Evolutionary conservation across 495 filamentous ascomycete genomes (phyloP), one percentile per base, ranked within the genome.

Genomic region (Tetracladium marchalianum): DNA sequence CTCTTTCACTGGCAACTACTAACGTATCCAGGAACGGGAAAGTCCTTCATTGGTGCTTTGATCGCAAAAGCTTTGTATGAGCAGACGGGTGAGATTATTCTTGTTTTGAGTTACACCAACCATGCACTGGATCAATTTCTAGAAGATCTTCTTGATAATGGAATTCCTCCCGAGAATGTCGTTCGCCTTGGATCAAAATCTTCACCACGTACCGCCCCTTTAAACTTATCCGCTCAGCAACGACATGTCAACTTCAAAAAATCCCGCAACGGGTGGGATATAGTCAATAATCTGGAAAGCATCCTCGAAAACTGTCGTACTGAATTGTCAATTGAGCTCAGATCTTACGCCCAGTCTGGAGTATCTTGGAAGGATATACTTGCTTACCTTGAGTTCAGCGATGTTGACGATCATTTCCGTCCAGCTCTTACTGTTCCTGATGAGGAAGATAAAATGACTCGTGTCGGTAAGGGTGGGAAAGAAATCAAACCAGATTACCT

Each of bases 61-160:
- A 53, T 86, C 12, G 75, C 77, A 0, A 84, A 84, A 44, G 58
- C 63, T 0, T 43, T 90, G 1, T 60, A 76, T 49, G 63, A 80
- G 17, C 54, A 65, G 35, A 75, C 78, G 0, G 34, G 43, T 0
- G 60, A 78, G 44, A 74, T 47, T 0, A 76, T 87, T 0, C 62
- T 90, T 1, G 77, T 87, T 1, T 57, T 87, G 22, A 68, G 65
- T 27, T 76, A 67, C 40, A 78, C 74, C 0, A 88, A 92, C 52
- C 86, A 92, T 61, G 84, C 85, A 0, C 60, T 87, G 0, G 81
- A 89, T 52, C 84, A 90, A 50, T 87, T 87, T 41, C 59, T 85
- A 0, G 80, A 84, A 50, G 81, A 88, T 46, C 58, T 89, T 0
- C 49, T 82, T 2, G 65, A 81, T 16, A 75, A 77, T 13, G 83